A percentile compares a stretch with the other conserved stretches of the same genome.
phyloP scores from a whole-genome alignment of 208 protist species.

The Crithidia fasciculata region DNA sequence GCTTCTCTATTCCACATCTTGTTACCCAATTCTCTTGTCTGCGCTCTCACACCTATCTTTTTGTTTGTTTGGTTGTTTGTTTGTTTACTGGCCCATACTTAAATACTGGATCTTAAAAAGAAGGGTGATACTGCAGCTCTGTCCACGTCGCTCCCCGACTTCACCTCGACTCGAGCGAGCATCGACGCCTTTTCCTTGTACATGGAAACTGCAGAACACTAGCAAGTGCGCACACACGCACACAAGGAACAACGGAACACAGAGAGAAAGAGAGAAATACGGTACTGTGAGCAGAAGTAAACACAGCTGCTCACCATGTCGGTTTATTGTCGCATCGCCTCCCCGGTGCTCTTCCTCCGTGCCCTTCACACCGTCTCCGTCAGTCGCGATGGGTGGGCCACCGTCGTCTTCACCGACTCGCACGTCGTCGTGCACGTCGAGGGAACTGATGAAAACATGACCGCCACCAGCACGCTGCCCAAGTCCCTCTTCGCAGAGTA shows the following conservation, averaged over 20 bases:
- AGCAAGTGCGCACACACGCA: neutral
- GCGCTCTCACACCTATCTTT: too few relatives aligned
- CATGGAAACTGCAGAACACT: too few relatives aligned
- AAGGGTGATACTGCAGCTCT: too few relatives aligned
- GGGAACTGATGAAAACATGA: conserved; percentile 69
- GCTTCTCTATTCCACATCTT: too few relatives aligned
- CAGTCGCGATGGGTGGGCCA: conserved; percentile 69
- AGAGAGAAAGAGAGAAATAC: neutral
- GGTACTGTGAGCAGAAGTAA: neutral
- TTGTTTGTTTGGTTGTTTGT: too few relatives aligned
- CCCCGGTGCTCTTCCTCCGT: conserved; percentile 60
- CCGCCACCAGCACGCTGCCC: conserved; percentile 77
- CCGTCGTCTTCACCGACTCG: conserved; percentile 63
- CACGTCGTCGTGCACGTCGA: conserved; percentile 76
- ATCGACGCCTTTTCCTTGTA: too few relatives aligned
- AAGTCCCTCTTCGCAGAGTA: conserved; percentile 79
- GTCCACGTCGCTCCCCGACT: too few relatives aligned
- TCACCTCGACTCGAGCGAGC: too few relatives aligned
- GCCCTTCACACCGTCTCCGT: conserved; percentile 58
- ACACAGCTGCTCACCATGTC: conserved; percentile 51
- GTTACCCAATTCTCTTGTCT: too few relatives aligned
- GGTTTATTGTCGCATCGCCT: conserved; percentile 67
- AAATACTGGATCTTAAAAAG: too few relatives aligned
- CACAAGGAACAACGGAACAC: neutral
- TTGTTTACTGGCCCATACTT: too few relatives aligned